phyloP scores from a whole-genome alignment of 257 asterid species.

The Solanum ossicruentum region DNA sequence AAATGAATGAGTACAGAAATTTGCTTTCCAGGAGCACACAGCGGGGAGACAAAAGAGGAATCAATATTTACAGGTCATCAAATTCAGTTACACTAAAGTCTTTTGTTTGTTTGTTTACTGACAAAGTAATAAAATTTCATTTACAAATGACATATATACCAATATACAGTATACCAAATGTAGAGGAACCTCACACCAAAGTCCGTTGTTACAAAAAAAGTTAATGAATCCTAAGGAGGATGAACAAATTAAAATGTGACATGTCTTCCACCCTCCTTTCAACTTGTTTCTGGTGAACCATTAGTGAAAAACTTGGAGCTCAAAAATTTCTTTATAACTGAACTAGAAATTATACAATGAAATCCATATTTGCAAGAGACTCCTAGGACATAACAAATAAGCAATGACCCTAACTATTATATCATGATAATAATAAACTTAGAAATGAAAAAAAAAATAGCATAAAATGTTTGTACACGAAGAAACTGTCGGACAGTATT shows the following conservation, averaged over 20 bases:
- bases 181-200: background rate
- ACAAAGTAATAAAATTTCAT: background rate
- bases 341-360: background rate
- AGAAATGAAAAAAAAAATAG: background rate
- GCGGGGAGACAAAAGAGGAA: background rate
- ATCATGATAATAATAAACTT: background rate
- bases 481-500: background rate
- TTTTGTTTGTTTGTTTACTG: background rate
- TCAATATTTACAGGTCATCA: background rate
- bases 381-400: background rate
- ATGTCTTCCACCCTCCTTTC: background rate
- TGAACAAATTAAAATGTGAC: background rate
- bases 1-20: background rate
- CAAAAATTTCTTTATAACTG: background rate
- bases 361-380: background rate
- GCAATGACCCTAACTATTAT: background rate
- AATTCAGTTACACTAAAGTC: background rate
- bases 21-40: background rate
- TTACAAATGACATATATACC: background rate
- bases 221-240: background rate
- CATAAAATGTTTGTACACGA: background rate
- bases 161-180: background rate
- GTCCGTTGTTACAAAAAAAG: background rate
- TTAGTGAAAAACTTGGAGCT: background rate
- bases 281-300: background rate